Evolutionary conservation across 1,284 basidiomycete genomes (phyloP), one percentile per base, ranked within the genome.

Genomic region (Grifola frondosa): DNA sequence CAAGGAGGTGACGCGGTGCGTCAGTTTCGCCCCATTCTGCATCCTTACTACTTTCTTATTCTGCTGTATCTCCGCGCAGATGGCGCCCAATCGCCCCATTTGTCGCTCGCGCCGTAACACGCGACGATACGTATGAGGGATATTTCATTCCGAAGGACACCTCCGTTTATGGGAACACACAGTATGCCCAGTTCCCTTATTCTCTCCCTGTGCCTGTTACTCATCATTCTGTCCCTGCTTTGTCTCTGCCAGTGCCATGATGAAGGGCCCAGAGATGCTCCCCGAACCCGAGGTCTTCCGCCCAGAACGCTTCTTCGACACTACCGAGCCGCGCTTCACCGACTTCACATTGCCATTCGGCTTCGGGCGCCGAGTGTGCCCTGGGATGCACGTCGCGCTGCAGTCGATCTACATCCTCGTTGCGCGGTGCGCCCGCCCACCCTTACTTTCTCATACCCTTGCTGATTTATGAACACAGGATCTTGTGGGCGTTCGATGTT

Each of bases 201-300:
- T 34, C 16, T 21, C 25, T 10, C 15, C 6, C 16, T 19, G 24
- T n/a, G n/a, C n/a, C n/a, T 24, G 17, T n/a, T 4, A 1, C 24
- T 13, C n/a, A 19, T 17, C 4, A 13, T 12, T 28, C 30, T 20
- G 11, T 30, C 26, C 23, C 37, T 32, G n/a, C n/a, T n/a, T n/a
- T n/a, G n/a, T n/a, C n/a, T n/a, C n/a, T n/a, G n/a, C 10, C 37
- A 76, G 72, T 49, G 67, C 66, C 2, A 74, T 75, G 19, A 66
- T 70, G 63, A 66, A 66, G 22, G 69, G 74, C 49, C 66, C 69
- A 20, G 54, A 44, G 7, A 49, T 59, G 40, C 62, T 61, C 48
- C 48, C 57, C 31, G 52, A 67, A 2, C 67, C 73, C 5, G 60
- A 69, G 5, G 46, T 33, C 9, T 77, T 76, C 54, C 49, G 33